Evolutionary conservation across 1,284 basidiomycete species (phyloP).

Genomic region (Melampsora larici-populina): DNA sequence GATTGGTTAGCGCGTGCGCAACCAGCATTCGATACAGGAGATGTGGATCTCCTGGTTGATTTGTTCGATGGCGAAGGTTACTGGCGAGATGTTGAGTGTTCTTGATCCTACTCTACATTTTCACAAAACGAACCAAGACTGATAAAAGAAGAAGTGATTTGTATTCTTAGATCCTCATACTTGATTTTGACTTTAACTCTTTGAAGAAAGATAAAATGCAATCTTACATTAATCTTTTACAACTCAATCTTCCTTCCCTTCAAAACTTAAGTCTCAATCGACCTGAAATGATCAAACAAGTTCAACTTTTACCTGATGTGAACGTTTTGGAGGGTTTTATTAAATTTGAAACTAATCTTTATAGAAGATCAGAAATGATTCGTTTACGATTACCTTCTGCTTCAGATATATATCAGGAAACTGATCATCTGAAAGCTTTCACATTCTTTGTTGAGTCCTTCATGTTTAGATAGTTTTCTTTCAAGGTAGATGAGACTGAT

Average conservation of each 20-base stretch:
- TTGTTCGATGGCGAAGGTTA: slow-evolving; percentile 59
- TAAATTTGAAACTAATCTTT: slow-evolving; percentile 21
- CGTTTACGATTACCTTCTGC: background rate
- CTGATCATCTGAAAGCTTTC: slow-evolving; percentile 12
- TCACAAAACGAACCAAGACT: too few relatives aligned
- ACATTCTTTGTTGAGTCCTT: slow-evolving; percentile 10
- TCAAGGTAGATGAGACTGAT: background rate
- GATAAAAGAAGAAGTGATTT: too few relatives aligned
- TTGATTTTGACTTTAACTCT: slow-evolving; percentile 36
- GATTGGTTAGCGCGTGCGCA: slow-evolving; percentile 59
- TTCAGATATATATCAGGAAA: background rate
- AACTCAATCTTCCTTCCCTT: slow-evolving; percentile 5
- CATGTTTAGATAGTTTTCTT: background rate
- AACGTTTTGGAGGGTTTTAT: slow-evolving; percentile 11
- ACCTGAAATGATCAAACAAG: background rate
- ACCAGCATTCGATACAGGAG: slow-evolving; percentile 52
- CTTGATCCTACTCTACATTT: background rate
- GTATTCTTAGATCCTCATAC: slow-evolving; percentile 19
- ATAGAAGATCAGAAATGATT: slow-evolving; percentile 20
- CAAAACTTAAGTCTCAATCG: slow-evolving; percentile 15
- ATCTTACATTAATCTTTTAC: slow-evolving; percentile 15
- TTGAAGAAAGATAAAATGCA: slow-evolving; percentile 22
- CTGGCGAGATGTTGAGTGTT: slow-evolving; percentile 59
- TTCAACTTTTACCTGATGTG: background rate
- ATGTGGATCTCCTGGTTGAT: slow-evolving; percentile 55